Evolutionary conservation across 2,329 filamentous ascomycete genomes (phyloP).

Genomic region (Shiraia sp.): DNA sequence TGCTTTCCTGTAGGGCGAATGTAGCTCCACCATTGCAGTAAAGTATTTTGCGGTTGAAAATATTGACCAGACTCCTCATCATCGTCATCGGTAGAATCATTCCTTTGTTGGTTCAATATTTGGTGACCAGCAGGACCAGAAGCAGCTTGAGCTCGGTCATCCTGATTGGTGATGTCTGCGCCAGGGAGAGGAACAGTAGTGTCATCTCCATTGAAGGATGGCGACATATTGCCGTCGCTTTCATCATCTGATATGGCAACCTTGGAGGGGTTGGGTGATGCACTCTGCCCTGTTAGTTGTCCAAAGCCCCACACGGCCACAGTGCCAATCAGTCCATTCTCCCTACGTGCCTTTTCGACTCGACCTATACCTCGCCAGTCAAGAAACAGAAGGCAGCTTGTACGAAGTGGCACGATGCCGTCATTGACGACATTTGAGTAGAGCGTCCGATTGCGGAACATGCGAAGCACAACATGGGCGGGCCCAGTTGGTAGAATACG

Average conservation of each 20-base stretch:
- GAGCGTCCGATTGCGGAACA: constrained; percentile 86
- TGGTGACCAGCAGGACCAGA: constrained; percentile 37
- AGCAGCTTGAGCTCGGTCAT: constrained; percentile 58
- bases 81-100: constrained; percentile 17
- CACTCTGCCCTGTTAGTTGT: constrained; percentile 75
- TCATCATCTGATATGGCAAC: constrained; percentile 35
- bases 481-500: constrained; percentile 89
- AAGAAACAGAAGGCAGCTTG: constrained; percentile 92
- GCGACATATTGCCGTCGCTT: constrained; percentile 31
- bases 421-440: constrained; percentile 99
- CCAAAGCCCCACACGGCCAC: constrained; percentile 94
- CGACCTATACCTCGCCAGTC: constrained; percentile 94
- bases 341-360: constrained; percentile 90
- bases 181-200: constrained; percentile 72
- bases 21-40: constrained; percentile 68
- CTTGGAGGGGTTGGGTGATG: constrained; percentile 60
- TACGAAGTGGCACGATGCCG: constrained; percentile 91
- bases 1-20: constrained; percentile 69
- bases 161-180: constrained; percentile 67
- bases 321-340: constrained; percentile 89
- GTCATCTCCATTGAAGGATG: constrained; percentile 39
- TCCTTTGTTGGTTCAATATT: constrained; percentile 34
- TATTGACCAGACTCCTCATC: constrained; percentile 19
- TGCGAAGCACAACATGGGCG: constrained; percentile 81
- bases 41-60: constrained; percentile 44